phyloP scores from a whole-genome alignment of 129 eudicot genomes.

The Silybum marianum region DNA sequence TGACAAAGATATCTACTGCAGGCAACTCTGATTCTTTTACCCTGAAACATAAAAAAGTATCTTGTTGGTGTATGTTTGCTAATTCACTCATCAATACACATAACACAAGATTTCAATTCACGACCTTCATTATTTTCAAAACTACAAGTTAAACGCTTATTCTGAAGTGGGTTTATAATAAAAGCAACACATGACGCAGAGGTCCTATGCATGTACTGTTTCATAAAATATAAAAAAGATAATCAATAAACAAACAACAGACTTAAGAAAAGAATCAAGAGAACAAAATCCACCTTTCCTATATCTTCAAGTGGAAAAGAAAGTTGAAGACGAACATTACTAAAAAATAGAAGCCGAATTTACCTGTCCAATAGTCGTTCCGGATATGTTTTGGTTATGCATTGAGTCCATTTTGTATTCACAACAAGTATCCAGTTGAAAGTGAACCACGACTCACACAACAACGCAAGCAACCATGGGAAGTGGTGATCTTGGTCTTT shows the following conservation, averaged over 20 bases:
- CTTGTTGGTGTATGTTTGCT: not conserved
- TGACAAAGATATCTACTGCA: conserved; percentile 51
- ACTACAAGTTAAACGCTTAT: not conserved
- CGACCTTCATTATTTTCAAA: not conserved
- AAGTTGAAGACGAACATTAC: not conserved
- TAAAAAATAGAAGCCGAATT: not conserved
- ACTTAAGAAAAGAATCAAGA: not conserved
- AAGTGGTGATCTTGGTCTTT: conserved; percentile 41
- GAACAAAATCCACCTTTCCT: not conserved
- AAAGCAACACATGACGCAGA: not conserved
- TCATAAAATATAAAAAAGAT: not conserved
- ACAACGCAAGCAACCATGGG: conserved; percentile 46
- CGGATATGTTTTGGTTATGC: conserved; percentile 37
- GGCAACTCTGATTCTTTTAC: conserved; percentile 39
- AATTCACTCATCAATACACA: not conserved
- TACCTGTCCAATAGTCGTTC: conserved; percentile 43
- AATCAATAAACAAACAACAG: not conserved
- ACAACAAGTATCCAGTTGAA: conserved; percentile 44
- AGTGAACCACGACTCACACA: conserved; percentile 58
- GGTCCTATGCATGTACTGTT: not conserved
- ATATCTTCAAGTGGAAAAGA: not conserved
- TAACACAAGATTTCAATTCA: not conserved
- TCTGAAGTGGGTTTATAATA: not conserved
- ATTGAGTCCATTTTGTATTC: conserved; percentile 48
- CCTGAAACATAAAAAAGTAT: conserved; percentile 13